Evolutionary conservation across 257 asterid species (phyloP), one percentile per base, ranked within the genome.

Genomic region (Voacanga thouarsii): DNA sequence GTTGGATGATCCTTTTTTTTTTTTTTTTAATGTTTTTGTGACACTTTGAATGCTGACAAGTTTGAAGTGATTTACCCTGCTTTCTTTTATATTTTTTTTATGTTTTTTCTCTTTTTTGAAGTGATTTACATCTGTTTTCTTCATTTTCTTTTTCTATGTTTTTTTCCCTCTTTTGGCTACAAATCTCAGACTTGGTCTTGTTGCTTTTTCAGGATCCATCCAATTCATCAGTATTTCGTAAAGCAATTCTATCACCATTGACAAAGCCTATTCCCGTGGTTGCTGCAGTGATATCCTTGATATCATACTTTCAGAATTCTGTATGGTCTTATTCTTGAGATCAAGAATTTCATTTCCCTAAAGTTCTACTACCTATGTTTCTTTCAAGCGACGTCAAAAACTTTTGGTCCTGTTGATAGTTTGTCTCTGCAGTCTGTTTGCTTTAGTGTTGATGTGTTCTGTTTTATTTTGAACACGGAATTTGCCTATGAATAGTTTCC

Each of bases 201-300:
- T 76, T 77, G 67, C 41, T 57, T 82, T 89, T 82, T 66, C 97
- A 96, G 99, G 94, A 88, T 75, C 51, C 84, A 37, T 75, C 82
- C 33, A 83, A 77, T 79, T 76, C 75, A 79, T 66, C 92, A 24
- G 86, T 82, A 50, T 90, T 93, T 82, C 88, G 83, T 81, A 96
- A 88, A 79, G 90, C 97, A 12, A 71, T 96, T 75, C 83, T 92
- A 75, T 93, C 98, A 74, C 89, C 86, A 24, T 80, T 67, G 77
- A 84, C 89, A 47, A 93, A 87, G 87, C 98, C 99, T 51, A 80
- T 93, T 75, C 97, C 93, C 50, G 89, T 92, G 84, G 80, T 88
- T 80, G 77, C 90, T 81, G 96, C 97, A 59, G 92, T 88, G 81
- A 82, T 85, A 79, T 96, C 99, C 30, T 84, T 93, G 83, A 87